These are phyloP conservation scores for Eimeria acervulina DNA, from an alignment of 169 alveolate species.

Conservation along the genomic window DNA sequence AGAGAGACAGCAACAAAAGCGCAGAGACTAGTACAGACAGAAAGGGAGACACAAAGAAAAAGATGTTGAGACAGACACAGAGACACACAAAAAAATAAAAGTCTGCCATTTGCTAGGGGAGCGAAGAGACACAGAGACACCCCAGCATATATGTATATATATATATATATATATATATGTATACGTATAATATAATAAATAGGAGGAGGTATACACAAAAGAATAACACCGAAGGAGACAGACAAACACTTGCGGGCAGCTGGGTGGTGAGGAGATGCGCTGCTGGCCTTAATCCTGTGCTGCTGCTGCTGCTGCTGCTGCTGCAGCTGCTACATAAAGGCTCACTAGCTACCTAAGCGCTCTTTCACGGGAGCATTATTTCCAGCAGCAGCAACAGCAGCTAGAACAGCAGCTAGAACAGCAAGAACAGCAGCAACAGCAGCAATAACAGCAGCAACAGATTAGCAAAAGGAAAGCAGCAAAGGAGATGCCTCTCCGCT, in stretches of 20 bases:
- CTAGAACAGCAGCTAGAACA: neutral
- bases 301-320: slow-evolving; percentile 17
- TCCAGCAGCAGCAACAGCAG: slow-evolving; percentile 12
- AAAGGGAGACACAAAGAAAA: no score
- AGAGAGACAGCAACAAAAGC: no score
- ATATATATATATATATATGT: neutral
- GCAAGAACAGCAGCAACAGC: neutral
- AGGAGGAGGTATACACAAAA: neutral
- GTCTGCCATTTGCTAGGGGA: no score
- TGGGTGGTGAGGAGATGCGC: no score
- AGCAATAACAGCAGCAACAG: slow-evolving; percentile 17
- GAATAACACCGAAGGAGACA: no score
- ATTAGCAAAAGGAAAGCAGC: slow-evolving; percentile 10
- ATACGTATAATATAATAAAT: neutral
- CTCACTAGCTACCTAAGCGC: neutral
- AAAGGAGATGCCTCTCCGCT: slow-evolving; percentile 33
- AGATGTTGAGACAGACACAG: no score
- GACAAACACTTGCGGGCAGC: no score
- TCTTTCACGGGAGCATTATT: neutral
- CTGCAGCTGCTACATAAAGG: neutral
- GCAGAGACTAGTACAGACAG: no score
- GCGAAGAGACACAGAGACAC: no score
- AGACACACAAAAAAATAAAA: no score
- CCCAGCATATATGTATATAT: neutral
- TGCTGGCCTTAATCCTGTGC: neutral